phyloP scores from a whole-genome alignment of 225 moss, liverwort and hornwort species.

The Bryoerythrophyllum caledonicum region DNA sequence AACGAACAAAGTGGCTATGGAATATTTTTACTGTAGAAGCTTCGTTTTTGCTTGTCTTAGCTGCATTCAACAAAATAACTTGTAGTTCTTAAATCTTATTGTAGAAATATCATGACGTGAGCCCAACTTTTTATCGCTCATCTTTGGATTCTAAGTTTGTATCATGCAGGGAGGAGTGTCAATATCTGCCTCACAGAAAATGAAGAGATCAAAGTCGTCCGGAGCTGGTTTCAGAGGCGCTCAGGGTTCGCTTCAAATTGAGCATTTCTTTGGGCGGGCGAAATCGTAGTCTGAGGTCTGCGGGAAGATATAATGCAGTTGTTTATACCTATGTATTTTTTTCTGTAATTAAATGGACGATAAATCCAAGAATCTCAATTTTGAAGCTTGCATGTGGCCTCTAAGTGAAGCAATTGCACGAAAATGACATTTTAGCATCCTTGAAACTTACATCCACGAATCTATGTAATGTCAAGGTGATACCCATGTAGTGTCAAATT shows the following conservation, averaged over 20 bases:
- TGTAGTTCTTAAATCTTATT: neutral
- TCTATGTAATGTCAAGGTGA: too few relatives aligned
- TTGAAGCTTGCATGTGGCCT: too few relatives aligned
- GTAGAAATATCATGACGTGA: slow-evolving; percentile 3
- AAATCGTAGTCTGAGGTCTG: slow-evolving; percentile 26
- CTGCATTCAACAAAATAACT: neutral
- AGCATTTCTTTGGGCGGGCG: slow-evolving; percentile 62
- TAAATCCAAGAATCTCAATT: too few relatives aligned
- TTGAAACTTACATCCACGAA: too few relatives aligned
- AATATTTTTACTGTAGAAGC: neutral
- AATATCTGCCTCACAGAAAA: slow-evolving; percentile 34
- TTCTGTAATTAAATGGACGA: slow-evolving; percentile 1
- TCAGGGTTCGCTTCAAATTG: slow-evolving; percentile 60
- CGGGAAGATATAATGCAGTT: neutral
- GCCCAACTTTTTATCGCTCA: neutral
- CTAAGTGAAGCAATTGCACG: too few relatives aligned
- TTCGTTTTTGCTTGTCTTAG: slow-evolving; percentile 6
- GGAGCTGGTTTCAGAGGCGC: slow-evolving; percentile 37
- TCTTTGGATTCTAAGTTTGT: slow-evolving; percentile 18
- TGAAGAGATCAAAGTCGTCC: slow-evolving; percentile 47
- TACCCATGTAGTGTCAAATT: too few relatives aligned
- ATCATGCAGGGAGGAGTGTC: slow-evolving; percentile 39
- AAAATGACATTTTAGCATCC: too few relatives aligned
- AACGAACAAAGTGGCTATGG: neutral
- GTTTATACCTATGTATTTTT: slow-evolving; percentile 4